phyloP scores from a whole-genome alignment of 2,329 filamentous ascomycete species.

The Colletotrichum sidae region DNA sequence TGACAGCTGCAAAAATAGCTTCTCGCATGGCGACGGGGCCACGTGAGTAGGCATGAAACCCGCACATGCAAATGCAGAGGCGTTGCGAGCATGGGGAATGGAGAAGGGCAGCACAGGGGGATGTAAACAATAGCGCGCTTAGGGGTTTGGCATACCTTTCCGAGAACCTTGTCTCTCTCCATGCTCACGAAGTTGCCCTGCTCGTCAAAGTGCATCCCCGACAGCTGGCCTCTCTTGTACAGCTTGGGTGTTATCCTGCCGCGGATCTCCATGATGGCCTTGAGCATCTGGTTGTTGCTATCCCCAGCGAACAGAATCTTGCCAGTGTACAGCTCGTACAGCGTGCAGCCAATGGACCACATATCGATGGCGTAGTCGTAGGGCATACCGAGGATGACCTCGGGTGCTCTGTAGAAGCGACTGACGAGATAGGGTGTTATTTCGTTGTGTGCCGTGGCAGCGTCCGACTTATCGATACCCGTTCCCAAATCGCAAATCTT shows the following conservation, averaged over 20 bases:
- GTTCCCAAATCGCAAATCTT: conserved; percentile 98
- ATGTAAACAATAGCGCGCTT: conserved; percentile 30
- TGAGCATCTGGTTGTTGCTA: conserved; percentile 98
- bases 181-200: conserved; percentile 85
- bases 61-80: conserved; percentile 14
- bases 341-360: conserved; percentile 97
- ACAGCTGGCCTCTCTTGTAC: conserved; percentile 83
- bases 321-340: conserved; percentile 97
- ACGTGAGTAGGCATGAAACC: conserved; percentile 19
- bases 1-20: conserved; percentile 32
- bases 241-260: conserved; percentile 92
- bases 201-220: conserved; percentile 85
- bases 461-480: conserved; percentile 89
- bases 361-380: conserved; percentile 96
- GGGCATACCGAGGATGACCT: conserved; percentile 96
- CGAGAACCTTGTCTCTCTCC: conserved; percentile 88
- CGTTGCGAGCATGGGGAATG: conserved; percentile 28
- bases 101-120: conserved; percentile 8
- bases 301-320: conserved; percentile 96
- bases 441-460: conserved; percentile 77
- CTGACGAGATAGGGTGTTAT: conserved; percentile 96
- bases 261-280: conserved; percentile 94
- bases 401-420: conserved; percentile 95
- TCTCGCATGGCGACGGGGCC: conserved; percentile 4
- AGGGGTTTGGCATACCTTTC: conserved; percentile 69